Evolutionary conservation across 352 stramenopile species (phyloP).

Genomic region (Phytopythium cucurbitacearum): DNA sequence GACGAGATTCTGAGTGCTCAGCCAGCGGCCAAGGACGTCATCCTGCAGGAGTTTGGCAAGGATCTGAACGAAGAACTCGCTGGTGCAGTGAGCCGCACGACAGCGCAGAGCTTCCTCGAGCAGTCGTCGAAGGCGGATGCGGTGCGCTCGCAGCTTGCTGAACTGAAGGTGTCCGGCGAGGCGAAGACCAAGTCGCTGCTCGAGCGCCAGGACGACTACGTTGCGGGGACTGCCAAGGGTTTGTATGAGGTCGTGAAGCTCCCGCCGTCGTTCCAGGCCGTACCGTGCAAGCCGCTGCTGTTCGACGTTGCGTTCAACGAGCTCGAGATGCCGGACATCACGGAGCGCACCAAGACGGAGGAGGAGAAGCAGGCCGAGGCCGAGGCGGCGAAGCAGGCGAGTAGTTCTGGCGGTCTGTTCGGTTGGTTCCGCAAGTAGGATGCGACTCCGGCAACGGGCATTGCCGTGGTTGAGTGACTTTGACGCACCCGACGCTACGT

Average conservation of each 20-base stretch:
- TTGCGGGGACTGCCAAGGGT: conserved; percentile 39
- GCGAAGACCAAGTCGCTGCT: conserved; percentile 31
- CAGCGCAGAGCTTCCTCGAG: conserved; percentile 67
- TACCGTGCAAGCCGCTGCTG: conserved; percentile 75
- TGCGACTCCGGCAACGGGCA: too few relatives aligned
- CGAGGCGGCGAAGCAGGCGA: conserved; percentile 25
- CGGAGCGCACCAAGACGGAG: conserved; percentile 68
- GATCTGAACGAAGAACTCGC: conserved; percentile 54
- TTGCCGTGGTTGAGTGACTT: not conserved
- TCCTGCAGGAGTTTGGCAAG: conserved; percentile 62
- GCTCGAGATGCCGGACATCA: conserved; percentile 75
- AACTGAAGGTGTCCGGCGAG: conserved; percentile 34
- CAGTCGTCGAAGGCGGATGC: conserved; percentile 46
- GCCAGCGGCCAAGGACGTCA: conserved; percentile 50
- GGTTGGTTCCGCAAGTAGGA: conserved; percentile 78
- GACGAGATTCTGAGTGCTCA: conserved; percentile 56
- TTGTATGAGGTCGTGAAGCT: conserved; percentile 62
- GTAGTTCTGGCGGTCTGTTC: conserved; percentile 47
- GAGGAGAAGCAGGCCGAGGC: conserved; percentile 64
- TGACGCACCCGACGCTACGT: too few relatives aligned
- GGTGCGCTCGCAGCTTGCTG: conserved; percentile 59
- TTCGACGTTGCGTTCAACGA: conserved; percentile 84
- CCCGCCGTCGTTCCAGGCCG: conserved; percentile 53
- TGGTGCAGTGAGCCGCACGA: conserved; percentile 64
- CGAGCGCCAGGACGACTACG: conserved; percentile 52